Base-by-base conservation (phyloP, 306 rosid genomes). In the Prunus campanulata region DNA sequence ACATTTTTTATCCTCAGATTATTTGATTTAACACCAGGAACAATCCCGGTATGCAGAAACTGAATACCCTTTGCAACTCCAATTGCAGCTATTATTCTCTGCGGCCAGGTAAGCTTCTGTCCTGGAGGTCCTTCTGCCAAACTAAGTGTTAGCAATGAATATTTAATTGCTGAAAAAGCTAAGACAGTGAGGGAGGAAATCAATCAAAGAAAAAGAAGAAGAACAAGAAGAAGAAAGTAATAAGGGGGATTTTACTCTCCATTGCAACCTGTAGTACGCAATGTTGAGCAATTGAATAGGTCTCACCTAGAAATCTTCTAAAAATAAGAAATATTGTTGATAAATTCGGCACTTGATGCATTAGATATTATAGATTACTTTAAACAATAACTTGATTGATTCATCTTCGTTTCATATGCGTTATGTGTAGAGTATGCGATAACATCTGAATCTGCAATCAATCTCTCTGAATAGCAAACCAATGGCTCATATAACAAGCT, bases 11-110 rank as follows among this genome's bases (percentile, higher is more conserved):
- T 92, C 89, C 88, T 95, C 79, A 90, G 79, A 85, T 88, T 92
- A 75, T 89, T 88, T 20, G 93, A 89, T 59, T 87, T 90, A 16
- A 95, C 75, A 44, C 99, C 99, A 20, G 99, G 97, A 76, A 92
- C 95, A 48, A 83, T 90, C 76, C 99, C 97, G 48, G 99, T 90
- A 81, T 95, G 99, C 83, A 95, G 83, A 86, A 92, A 95, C 77
- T 89, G 99, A 87, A 95, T 75, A 64, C 97, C 97, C 86, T 90
- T 92, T 71, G 82, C 89, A 52, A 90, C 88, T 84, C 93, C 97
- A 46, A 95, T 90, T 32, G 96, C 91, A 48, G 97, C 93, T 54
- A 85, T 77, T 82, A 95, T 89, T 87, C 99, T 92, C 55, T 90
- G 97, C 48, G 80, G 74, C 99, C 97, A 95, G 46, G 87, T 75